A percentile compares a stretch with the other conserved stretches of the same genome.
Conservation (phyloP, 768 basidiomycete species). For the Gelatoporia subvermispora region DNA sequence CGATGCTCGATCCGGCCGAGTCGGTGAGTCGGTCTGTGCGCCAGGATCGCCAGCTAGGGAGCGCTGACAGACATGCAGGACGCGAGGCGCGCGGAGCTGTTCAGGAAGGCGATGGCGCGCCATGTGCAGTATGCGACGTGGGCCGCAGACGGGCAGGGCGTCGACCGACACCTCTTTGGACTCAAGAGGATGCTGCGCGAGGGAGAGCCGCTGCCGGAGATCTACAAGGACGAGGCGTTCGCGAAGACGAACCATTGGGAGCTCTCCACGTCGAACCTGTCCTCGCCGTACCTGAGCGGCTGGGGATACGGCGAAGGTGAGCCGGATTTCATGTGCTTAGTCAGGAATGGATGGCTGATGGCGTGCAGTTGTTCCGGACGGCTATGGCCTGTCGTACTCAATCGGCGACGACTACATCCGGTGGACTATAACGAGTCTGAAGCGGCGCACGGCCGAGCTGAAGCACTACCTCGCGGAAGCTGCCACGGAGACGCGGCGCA, state of each 20-base stretch:
- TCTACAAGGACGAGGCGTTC: conserved; percentile 74
- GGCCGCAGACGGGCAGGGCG: conserved; percentile 92
- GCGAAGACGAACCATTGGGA: conserved; percentile 82
- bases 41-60: not conserved
- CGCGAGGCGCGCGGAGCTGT: conserved; percentile 54
- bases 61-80: conserved; percentile 33
- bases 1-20: conserved; percentile 65
- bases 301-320: conserved; percentile 97
- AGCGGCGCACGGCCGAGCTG: conserved; percentile 47
- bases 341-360: not conserved
- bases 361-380: conserved; percentile 77
- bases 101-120: conserved; percentile 70
- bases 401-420: conserved; percentile 82
- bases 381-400: conserved; percentile 87
- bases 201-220: conserved; percentile 66
- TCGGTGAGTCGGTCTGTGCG: conserved; percentile 34
- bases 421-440: conserved; percentile 85
- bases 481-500: conserved; percentile 66
- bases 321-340: conserved; percentile 18
- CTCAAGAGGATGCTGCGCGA: conserved; percentile 75
- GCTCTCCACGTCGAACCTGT: conserved; percentile 85
- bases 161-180: conserved; percentile 94
- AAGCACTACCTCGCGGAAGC: conserved; percentile 75
- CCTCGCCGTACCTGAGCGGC: conserved; percentile 76
- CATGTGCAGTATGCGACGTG: conserved; percentile 86